Conservation (phyloP, 306 rosid genomes). For the Prunus campanulata region DNA sequence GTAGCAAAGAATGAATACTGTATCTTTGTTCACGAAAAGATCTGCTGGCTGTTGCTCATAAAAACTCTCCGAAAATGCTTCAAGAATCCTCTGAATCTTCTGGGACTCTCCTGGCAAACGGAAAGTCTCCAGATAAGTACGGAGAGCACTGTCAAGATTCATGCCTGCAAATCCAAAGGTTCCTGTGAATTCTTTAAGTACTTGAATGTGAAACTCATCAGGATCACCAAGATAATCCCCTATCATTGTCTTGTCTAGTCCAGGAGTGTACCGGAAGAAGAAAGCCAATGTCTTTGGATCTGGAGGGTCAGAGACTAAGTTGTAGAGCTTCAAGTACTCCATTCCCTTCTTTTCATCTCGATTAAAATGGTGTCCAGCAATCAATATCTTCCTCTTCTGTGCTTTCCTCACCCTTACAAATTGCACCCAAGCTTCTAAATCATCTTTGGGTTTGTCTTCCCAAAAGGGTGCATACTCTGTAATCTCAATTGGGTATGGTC, state of each 20-base stretch:
- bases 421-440: constrained; percentile 55
- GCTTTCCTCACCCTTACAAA: constrained; percentile 56
- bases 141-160: constrained; percentile 74
- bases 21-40: constrained; percentile 69
- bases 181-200: constrained; percentile 67
- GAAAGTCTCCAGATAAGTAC: constrained; percentile 76
- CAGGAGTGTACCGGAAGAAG: constrained; percentile 76
- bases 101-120: constrained; percentile 89
- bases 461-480: constrained; percentile 62
- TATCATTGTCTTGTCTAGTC: constrained; percentile 63
- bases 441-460: constrained; percentile 55
- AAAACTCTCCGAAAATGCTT: constrained; percentile 73
- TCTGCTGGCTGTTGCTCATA: constrained; percentile 64
- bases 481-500: constrained; percentile 38
- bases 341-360: constrained; percentile 86
- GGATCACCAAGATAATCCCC: constrained; percentile 97
- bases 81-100: constrained; percentile 79
- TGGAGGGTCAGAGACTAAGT: constrained; percentile 67
- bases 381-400: constrained; percentile 62
- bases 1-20: constrained; percentile 78
- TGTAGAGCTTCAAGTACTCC: constrained; percentile 65
- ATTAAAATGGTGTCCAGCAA: constrained; percentile 81
- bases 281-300: constrained; percentile 63
- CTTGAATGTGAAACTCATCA: constrained; percentile 61
- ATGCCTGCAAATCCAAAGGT: constrained; percentile 70